These are phyloP conservation scores for Gynochthodes officinalis DNA, from an alignment of 257 asterid genomes.

Conservation along the genomic window DNA sequence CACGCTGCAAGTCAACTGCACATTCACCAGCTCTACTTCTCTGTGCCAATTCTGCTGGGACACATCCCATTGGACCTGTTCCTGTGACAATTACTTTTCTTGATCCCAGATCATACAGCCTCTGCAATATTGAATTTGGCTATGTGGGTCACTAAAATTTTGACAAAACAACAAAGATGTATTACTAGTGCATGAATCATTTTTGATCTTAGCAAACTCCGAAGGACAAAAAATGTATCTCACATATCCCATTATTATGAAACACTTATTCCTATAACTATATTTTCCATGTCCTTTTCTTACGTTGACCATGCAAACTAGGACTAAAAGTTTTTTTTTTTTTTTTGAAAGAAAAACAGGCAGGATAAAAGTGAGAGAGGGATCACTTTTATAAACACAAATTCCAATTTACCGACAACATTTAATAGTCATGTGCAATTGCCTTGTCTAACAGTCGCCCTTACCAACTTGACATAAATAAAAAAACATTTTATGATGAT, in stretches of 20 bases:
- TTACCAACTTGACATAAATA: slow-evolving; percentile 1
- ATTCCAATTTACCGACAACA: not conserved
- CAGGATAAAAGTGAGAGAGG: not conserved
- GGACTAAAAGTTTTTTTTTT: too few relatives aligned
- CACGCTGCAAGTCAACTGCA: slow-evolving; percentile 51
- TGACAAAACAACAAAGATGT: not conserved
- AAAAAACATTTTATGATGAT: slow-evolving; percentile 5
- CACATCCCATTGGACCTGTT: slow-evolving; percentile 85
- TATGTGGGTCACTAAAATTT: not conserved
- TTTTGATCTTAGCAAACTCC: too few relatives aligned
- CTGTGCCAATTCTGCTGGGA: slow-evolving; percentile 75
- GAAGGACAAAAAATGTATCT: too few relatives aligned
- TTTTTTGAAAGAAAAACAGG: too few relatives aligned
- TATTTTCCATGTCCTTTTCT: too few relatives aligned
- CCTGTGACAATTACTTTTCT: slow-evolving; percentile 71
- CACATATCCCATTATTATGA: too few relatives aligned
- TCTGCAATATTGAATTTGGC: slow-evolving; percentile 29
- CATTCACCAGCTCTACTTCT: slow-evolving; percentile 67
- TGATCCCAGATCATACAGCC: slow-evolving; percentile 57
- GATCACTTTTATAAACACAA: not conserved
- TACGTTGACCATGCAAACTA: too few relatives aligned
- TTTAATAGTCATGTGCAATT: slow-evolving; percentile 13
- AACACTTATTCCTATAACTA: too few relatives aligned
- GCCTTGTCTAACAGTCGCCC: not conserved
- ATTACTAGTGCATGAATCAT: too few relatives aligned